phyloP scores from a whole-genome alignment of 2,329 filamentous ascomycete species.

The Ramularia endophylla region DNA sequence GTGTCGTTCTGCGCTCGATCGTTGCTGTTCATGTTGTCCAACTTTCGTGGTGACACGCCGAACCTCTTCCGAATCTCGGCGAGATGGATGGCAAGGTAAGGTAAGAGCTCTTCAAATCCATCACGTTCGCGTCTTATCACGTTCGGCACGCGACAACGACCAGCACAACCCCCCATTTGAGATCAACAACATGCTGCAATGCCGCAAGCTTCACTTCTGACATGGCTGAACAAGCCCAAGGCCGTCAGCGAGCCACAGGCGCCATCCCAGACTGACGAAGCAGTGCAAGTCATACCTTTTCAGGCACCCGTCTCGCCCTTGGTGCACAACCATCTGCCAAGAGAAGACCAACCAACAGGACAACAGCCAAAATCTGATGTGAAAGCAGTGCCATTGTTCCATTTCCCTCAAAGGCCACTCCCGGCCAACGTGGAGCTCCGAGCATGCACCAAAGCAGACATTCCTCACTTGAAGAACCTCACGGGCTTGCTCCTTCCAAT shows the following conservation, averaged over 20 bases:
- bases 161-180: conserved; percentile 1
- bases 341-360: background rate
- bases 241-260: conserved; percentile 24
- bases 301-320: too few relatives aligned
- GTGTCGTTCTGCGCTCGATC: conserved; percentile 1
- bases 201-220: conserved; percentile 42
- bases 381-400: background rate
- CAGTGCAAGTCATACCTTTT: conserved; percentile 4
- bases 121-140: too few relatives aligned
- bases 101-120: too few relatives aligned
- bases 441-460: conserved; percentile 47
- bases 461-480: conserved; percentile 52
- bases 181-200: conserved; percentile 20
- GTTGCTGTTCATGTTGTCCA: conserved; percentile 23
- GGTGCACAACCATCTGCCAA: background rate
- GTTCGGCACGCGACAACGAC: too few relatives aligned
- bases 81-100: too few relatives aligned
- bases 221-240: conserved; percentile 44
- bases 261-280: background rate
- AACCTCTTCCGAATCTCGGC: background rate
- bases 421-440: conserved; percentile 49
- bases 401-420: conserved; percentile 22
- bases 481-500: conserved; percentile 55
- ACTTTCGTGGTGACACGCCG: conserved; percentile 1
- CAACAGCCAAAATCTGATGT: background rate